Percentiles rank a stretch among this genome's conserved stretches.
Evolutionary conservation across 2,329 filamentous ascomycete genomes (phyloP).

Genomic region (Xylaria sp.): DNA sequence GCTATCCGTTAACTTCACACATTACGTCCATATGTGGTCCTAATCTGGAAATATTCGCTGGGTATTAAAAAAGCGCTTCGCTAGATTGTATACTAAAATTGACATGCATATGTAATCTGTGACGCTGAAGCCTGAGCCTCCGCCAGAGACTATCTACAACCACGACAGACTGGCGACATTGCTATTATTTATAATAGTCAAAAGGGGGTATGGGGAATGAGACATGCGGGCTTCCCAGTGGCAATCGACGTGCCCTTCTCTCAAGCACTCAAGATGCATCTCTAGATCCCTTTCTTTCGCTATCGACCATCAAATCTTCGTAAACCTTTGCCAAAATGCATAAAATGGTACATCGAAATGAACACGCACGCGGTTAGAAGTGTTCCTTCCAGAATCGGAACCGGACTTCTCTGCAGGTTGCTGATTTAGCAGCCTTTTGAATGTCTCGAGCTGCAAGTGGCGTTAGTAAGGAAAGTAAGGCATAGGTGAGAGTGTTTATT

Average conservation of each 20-base stretch:
- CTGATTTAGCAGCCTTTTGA: slow-evolving; percentile 79
- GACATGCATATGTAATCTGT: slow-evolving; percentile 24
- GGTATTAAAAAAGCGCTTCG: slow-evolving; percentile 8
- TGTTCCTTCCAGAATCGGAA: slow-evolving; percentile 99
- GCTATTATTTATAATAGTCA: slow-evolving; percentile 22
- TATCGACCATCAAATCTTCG: slow-evolving; percentile 3
- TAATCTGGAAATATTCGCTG: not conserved
- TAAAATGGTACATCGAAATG: slow-evolving; percentile 37
- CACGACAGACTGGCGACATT: slow-evolving; percentile 17
- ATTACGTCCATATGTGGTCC: not conserved
- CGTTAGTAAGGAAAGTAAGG: slow-evolving; percentile 50
- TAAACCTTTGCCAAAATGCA: slow-evolving; percentile 25
- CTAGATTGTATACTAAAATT: slow-evolving; percentile 30
- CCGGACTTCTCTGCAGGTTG: slow-evolving; percentile 80
- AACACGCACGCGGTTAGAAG: slow-evolving; percentile 60
- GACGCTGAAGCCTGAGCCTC: slow-evolving; percentile 21
- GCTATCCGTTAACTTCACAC: not conserved
- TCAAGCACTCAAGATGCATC: slow-evolving; percentile 13
- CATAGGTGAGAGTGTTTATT: not conserved
- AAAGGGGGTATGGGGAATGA: slow-evolving; percentile 1
- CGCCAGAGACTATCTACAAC: slow-evolving; percentile 34
- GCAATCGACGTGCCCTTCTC: not conserved
- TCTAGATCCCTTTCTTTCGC: slow-evolving; percentile 15
- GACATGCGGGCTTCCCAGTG: slow-evolving; percentile 9
- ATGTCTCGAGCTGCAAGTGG: slow-evolving; percentile 80